phyloP scores from a whole-genome alignment of 2,329 filamentous ascomycete genomes.

The Niveomyces coronatus region DNA sequence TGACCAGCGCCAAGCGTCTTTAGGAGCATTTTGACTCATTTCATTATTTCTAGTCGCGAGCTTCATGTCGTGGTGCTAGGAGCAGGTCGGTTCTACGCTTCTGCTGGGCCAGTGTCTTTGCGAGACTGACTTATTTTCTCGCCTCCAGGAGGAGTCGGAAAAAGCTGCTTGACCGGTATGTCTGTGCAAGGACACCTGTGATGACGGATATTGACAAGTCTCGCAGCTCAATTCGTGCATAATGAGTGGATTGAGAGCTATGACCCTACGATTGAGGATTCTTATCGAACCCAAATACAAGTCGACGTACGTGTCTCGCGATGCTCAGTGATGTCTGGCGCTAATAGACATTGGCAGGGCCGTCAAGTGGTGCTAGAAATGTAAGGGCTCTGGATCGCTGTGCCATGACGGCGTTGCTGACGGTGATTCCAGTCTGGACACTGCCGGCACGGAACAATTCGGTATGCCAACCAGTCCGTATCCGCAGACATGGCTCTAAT shows the following conservation, averaged over 20 bases:
- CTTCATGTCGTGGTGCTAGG: conserved; percentile 76
- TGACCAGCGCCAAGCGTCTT: background rate
- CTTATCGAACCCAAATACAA: conserved; percentile 63
- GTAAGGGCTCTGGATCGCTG: conserved; percentile 33
- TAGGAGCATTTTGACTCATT: conserved; percentile 13
- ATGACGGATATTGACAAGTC: conserved; percentile 9
- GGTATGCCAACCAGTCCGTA: conserved; percentile 43
- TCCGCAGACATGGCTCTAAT: conserved; percentile 12
- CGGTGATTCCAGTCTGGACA: conserved; percentile 55
- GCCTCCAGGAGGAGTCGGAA: conserved; percentile 83
- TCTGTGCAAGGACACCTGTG: background rate
- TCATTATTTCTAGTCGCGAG: conserved; percentile 46
- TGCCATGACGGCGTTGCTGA: conserved; percentile 13
- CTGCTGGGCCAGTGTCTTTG: conserved; percentile 10
- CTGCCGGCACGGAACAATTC: conserved; percentile 86
- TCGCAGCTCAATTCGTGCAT: conserved; percentile 78
- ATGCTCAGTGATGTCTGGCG: background rate
- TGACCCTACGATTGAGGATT: conserved; percentile 70
- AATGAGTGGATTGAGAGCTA: conserved; percentile 91
- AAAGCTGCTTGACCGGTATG: conserved; percentile 83
- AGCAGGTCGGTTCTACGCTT: conserved; percentile 47
- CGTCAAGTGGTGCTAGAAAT: conserved; percentile 86
- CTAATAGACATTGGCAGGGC: conserved; percentile 40
- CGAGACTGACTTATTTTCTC: conserved; percentile 13
- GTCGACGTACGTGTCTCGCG: conserved; percentile 61